phyloP scores from a whole-genome alignment of 768 basidiomycete genomes.

The Leccinum aurantiacum region DNA sequence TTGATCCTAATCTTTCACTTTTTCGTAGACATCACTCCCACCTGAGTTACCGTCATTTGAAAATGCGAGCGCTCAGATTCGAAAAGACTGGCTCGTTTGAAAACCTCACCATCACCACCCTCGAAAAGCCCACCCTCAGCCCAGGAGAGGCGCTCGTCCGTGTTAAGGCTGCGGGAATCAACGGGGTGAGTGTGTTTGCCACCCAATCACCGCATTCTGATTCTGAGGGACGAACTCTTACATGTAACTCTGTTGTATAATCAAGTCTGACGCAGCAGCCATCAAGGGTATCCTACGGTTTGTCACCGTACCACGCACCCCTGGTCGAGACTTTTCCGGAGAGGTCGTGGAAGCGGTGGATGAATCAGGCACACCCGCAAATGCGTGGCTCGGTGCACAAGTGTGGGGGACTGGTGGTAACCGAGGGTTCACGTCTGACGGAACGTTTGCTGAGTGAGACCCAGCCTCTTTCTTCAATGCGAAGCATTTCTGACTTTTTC shows the following conservation, averaged over 20 bases:
- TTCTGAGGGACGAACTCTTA: not conserved
- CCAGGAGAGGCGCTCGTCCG: slow-evolving; percentile 35
- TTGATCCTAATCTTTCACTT: not conserved
- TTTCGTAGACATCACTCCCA: slow-evolving; percentile 1
- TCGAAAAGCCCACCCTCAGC: slow-evolving; percentile 28
- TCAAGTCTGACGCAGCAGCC: slow-evolving; percentile 33
- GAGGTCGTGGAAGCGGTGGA: slow-evolving; percentile 35
- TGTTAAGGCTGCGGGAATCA: slow-evolving; percentile 35
- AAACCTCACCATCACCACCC: slow-evolving; percentile 21
- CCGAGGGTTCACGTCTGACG: slow-evolving; percentile 34
- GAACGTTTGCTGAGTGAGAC: slow-evolving; percentile 37
- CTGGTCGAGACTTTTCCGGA: slow-evolving; percentile 36
- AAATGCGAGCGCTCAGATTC: slow-evolving; percentile 35
- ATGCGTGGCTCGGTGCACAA: slow-evolving; percentile 29
- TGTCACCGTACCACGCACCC: slow-evolving; percentile 33
- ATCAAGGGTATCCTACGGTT: slow-evolving; percentile 30
- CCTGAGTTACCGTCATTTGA: slow-evolving; percentile 5
- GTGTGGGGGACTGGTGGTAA: slow-evolving; percentile 37
- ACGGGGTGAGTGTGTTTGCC: slow-evolving; percentile 27
- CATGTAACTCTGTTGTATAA: too few species aligned
- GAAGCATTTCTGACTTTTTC: not conserved
- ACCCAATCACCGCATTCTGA: not conserved
- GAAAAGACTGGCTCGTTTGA: slow-evolving; percentile 34
- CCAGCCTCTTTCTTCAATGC: not conserved
- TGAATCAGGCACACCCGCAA: slow-evolving; percentile 14